Evolutionary conservation across 163 green algal genomes (phyloP).

Genomic region (Coccomyxa subellipsoidea): DNA sequence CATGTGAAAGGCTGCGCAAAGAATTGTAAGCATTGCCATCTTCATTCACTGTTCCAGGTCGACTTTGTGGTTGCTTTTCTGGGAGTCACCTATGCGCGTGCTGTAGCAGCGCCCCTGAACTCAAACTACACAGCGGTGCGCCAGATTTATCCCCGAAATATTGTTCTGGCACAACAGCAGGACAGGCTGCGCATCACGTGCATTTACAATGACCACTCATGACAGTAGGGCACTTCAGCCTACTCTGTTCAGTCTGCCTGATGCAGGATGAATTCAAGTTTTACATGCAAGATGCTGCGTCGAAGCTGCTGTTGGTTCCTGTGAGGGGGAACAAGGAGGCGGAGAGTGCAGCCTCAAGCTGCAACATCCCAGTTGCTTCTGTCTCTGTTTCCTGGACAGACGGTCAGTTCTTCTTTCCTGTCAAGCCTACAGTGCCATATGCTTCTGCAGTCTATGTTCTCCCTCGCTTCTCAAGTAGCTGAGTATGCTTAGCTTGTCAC

Average conservation of each 20-base stretch:
- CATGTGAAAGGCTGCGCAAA: too few species aligned
- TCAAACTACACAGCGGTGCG: slow-evolving; percentile 61
- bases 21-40: too few species aligned
- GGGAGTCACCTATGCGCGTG: slow-evolving; percentile 54
- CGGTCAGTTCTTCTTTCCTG: slow-evolving; percentile 7
- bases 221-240: too few species aligned
- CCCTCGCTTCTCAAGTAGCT: too few species aligned
- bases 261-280: slow-evolving; percentile 78
- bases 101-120: slow-evolving; percentile 78
- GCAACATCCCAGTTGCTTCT: slow-evolving; percentile 41
- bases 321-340: slow-evolving; percentile 40
- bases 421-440: too few species aligned
- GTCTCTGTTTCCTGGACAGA: not conserved
- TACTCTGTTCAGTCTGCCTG: too few species aligned
- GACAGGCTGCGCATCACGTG: too few species aligned
- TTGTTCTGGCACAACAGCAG: not conserved
- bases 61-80: slow-evolving; percentile 82
- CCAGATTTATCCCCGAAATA: not conserved
- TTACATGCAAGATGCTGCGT: slow-evolving; percentile 74
- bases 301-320: slow-evolving; percentile 69
- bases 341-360: slow-evolving; percentile 38
- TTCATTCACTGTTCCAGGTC: too few species aligned
- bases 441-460: too few species aligned
- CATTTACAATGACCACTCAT: too few species aligned
- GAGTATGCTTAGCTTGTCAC: too few species aligned